Percentiles rank a stretch among this genome's conserved stretches.
Conservation (phyloP, 106 monocot genomes). For the Dendrobium catenatum region DNA sequence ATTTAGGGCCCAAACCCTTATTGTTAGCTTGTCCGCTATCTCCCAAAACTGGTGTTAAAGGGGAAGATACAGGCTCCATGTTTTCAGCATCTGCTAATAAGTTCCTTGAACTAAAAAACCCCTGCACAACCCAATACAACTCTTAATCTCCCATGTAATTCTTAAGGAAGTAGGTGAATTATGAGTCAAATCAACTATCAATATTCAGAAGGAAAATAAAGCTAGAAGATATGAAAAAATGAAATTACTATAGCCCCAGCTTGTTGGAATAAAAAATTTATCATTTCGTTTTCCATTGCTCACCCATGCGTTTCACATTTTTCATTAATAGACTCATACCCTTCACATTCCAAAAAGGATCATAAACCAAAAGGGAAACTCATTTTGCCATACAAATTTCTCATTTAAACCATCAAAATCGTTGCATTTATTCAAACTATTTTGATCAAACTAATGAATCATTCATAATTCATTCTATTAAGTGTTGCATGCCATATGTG, state of each 20-base stretch:
- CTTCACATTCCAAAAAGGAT: background rate
- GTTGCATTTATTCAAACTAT: background rate
- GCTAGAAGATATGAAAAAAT: background rate
- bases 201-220: background rate
- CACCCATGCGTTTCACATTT: background rate
- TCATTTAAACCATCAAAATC: background rate
- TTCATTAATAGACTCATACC: background rate
- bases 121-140: slow-evolving; percentile 9
- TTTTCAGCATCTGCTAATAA: slow-evolving; percentile 27
- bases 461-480: background rate
- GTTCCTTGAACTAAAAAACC: slow-evolving; percentile 30
- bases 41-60: slow-evolving; percentile 36
- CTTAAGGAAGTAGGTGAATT: background rate
- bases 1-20: slow-evolving; percentile 23
- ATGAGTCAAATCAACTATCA: background rate
- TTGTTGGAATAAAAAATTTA: background rate
- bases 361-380: background rate
- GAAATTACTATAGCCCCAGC: background rate
- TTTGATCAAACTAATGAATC: background rate
- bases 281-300: background rate
- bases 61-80: slow-evolving; percentile 53
- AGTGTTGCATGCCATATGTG: background rate
- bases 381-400: background rate
- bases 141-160: background rate
- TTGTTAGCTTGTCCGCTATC: slow-evolving; percentile 18